Evolutionary conservation across 1,139 yeast species (phyloP), one percentile per base, ranked within the genome.

Genomic region (Groenewaldozyma auringiensis): DNA sequence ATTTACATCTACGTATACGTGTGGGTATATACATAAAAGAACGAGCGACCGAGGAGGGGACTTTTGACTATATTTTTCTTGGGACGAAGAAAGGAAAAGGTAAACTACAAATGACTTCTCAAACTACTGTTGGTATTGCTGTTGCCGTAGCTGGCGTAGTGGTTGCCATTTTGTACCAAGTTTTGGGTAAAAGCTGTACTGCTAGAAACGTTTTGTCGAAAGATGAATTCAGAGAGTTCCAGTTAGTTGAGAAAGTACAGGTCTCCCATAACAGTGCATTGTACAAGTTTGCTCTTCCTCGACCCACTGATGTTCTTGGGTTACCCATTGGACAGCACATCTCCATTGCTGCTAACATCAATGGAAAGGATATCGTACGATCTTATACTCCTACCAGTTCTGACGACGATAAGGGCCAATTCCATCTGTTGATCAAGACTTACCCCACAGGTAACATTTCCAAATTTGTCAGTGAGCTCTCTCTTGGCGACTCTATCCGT

Each of bases 301-400:
- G 75, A 51, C 73, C 82, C 35, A 72, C 79, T 43, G 94, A 85
- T 63, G 72, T 79, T 43, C 75, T 92, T 51, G 96, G 96, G 4
- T 75, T 92, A 56, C 97, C 97, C 47, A 84, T 88, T 61, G 98
- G 98, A 46, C 97, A 92, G 69, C 96, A 88, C 63, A 81, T 88
- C 60, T 60, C 65, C 25, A 53, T 64, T 35, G 60, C 81, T 32
- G 92, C 95, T 40, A 71, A 69, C 42, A 78, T 83, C 57, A 75
- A 77, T 55, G 96, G 84, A 49, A 87, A 87, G 69, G 94, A 86
- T 60, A 74, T 89, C 48, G 81, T 86, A 45, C 79, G 96, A 64
- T 86, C 96, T 9, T 92, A 92, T 70, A 92, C 98, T 4, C 98
- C 98, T 44, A 83, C 89, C 53, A 82, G 96, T 29, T 76, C 85